These are phyloP conservation scores for Colletotrichum aenigma DNA, from an alignment of 2,329 filamentous ascomycete genomes.

Conservation along the genomic window DNA sequence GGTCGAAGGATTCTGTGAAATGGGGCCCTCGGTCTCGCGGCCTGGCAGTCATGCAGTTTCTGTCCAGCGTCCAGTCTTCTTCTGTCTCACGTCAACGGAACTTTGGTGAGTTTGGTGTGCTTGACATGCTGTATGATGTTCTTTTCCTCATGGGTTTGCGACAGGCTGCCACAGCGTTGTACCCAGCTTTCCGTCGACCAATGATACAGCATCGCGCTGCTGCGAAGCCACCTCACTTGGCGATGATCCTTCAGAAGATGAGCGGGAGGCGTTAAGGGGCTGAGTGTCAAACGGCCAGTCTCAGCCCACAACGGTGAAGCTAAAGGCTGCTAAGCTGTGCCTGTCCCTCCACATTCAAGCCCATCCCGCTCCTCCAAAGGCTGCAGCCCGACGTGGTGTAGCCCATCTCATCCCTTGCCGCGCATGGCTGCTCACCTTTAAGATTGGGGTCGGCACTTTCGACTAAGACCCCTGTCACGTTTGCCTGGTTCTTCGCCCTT, in stretches of 20 bases:
- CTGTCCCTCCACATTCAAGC: not conserved
- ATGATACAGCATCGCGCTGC: not conserved
- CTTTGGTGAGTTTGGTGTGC: not conserved
- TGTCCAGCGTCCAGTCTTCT: not conserved
- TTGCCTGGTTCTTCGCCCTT: not conserved
- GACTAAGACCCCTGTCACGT: not conserved
- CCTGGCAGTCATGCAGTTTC: not conserved
- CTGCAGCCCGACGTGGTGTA: not conserved
- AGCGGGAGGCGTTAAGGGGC: slow-evolving; percentile 3
- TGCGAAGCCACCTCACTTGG: not conserved
- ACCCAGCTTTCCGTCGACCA: not conserved
- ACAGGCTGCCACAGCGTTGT: not conserved
- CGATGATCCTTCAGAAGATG: slow-evolving; percentile 1
- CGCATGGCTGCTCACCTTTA: not conserved
- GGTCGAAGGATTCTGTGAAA: slow-evolving; percentile 10
- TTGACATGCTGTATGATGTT: not conserved
- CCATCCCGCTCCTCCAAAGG: not conserved
- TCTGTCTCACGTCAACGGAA: not conserved
- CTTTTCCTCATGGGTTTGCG: not conserved
- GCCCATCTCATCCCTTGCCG: not conserved
- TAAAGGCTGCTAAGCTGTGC: not conserved
- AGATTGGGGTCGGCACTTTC: not conserved
- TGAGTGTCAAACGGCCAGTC: not conserved
- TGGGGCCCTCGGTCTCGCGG: not conserved
- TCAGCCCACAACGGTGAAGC: not conserved